Evolutionary conservation across 768 basidiomycete species (phyloP).

Genomic region (Agrocybe pediades): DNA sequence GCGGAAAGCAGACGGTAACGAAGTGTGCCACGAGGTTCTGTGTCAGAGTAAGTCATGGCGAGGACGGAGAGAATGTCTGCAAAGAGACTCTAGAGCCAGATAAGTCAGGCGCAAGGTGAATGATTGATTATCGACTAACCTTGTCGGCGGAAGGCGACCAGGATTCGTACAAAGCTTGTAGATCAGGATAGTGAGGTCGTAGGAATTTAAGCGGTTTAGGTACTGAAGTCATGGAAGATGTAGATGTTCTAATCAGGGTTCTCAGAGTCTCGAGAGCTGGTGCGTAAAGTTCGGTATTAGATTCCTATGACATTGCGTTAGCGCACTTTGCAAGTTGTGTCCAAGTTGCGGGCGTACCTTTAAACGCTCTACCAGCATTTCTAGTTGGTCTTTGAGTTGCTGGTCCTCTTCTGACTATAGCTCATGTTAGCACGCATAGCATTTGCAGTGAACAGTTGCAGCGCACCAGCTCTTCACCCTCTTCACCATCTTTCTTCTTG

Average conservation of each 20-base stretch:
- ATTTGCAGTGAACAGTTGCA: neutral
- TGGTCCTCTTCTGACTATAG: conserved; percentile 91
- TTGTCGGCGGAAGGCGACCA: conserved; percentile 82
- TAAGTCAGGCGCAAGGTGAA: conserved; percentile 11
- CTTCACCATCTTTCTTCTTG: conserved; percentile 65
- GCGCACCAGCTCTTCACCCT: conserved; percentile 83
- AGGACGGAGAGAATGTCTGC: conserved; percentile 97
- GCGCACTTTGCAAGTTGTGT: conserved; percentile 8
- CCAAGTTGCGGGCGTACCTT: conserved; percentile 57
- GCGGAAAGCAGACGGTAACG: conserved; percentile 87
- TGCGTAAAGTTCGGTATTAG: conserved; percentile 79
- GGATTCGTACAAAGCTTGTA: conserved; percentile 81
- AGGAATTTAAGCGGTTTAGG: conserved; percentile 99
- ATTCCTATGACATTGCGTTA: conserved; percentile 60
- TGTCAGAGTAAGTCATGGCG: conserved; percentile 99
- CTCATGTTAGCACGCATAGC: conserved; percentile 6
- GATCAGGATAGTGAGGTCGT: conserved; percentile 87
- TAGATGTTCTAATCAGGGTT: conserved; percentile 92
- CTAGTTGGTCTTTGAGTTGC: conserved; percentile 90
- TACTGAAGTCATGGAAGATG: conserved; percentile 98
- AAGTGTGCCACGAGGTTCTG: conserved; percentile 93
- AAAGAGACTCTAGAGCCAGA: conserved; percentile 71
- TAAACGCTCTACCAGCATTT: conserved; percentile 94
- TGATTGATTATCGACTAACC: conserved; percentile 36
- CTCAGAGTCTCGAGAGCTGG: conserved; percentile 93